Evolutionary conservation across 306 rosid genomes (phyloP), one percentile per base, ranked within the genome.

Genomic region (Cicer pinnatifidum): DNA sequence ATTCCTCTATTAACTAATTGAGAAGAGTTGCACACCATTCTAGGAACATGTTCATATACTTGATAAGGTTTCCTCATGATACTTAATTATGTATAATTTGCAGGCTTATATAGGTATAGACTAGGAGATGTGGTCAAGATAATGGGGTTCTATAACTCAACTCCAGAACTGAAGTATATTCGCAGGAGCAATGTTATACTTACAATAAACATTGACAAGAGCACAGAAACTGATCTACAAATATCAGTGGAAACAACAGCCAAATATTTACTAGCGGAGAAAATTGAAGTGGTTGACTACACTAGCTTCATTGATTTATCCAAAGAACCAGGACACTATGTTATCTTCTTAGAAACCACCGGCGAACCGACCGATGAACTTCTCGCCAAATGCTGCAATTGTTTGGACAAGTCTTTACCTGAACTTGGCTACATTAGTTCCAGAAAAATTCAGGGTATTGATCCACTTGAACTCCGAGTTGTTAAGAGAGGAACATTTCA

Each of bases 121-220:
- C 78, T 94, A 1, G 99, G 99, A 9, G 99, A 94, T 51, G 85
- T 85, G 1, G 96, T 94, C n/a, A 87, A 86, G 87, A 91, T 94
- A 6, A 73, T 59, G 66, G 95, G 99, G 3, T 91, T 91, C 84
- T 85, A 89, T 61, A 91, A 91, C 86, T 79, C 85, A 12, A 78
- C 95, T 5, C 99, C 99, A 1, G 82, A 89, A 75, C 83, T 94
- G 6, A 87, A 86, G 74, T 94, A 91, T 51, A 62, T 88, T 6
- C 72, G 95, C n/a, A 59, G 99, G 15, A 84, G 87, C 52, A 83
- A 84, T 62, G 89, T 94, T 53, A 81, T 94, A 39, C 95, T 89
- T 0, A 89, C 63, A 1, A 77, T 94, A 39, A 87, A 91, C 87
- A 91, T 91, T 0, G 99, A 94, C 91, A 94, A 94, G 88, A 94